Conservation (phyloP, 2,329 filamentous ascomycete species). For the Phyllosticta citriasiana region DNA sequence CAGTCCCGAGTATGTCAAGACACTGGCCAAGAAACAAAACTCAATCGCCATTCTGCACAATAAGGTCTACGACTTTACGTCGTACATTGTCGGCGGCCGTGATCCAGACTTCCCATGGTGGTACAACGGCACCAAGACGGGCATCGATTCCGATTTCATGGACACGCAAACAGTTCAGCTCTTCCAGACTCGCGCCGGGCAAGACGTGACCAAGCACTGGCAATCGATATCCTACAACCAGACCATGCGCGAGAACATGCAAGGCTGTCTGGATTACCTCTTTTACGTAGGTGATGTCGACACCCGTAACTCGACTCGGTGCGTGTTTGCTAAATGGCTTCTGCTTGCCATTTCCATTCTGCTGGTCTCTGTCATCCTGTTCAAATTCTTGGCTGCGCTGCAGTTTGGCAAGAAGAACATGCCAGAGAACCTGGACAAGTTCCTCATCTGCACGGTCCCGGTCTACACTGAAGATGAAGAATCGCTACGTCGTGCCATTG, state of each 20-base stretch:
- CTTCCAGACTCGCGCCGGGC: slow-evolving; percentile 65
- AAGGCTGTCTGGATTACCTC: slow-evolving; percentile 79
- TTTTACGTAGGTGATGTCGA: slow-evolving; percentile 92
- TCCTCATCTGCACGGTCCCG: slow-evolving; percentile 94
- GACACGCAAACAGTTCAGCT: slow-evolving; percentile 60
- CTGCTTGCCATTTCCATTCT: slow-evolving; percentile 75
- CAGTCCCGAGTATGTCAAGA: slow-evolving; percentile 64
- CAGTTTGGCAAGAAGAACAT: slow-evolving; percentile 88
- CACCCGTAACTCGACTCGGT: slow-evolving; percentile 75
- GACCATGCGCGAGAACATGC: slow-evolving; percentile 56
- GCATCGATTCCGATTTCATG: slow-evolving; percentile 65
- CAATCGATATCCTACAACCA: slow-evolving; percentile 53
- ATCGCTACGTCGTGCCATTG: slow-evolving; percentile 89
- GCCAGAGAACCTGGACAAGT: slow-evolving; percentile 95
- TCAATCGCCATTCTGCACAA: slow-evolving; percentile 69
- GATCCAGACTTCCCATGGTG: slow-evolving; percentile 26
- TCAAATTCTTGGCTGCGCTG: slow-evolving; percentile 94
- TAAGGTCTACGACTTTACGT: slow-evolving; percentile 81
- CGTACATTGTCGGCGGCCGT: slow-evolving; percentile 69
- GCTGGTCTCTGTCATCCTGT: slow-evolving; percentile 70
- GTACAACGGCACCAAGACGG: slow-evolving; percentile 6
- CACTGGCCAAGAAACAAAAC: slow-evolving; percentile 53
- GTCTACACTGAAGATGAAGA: slow-evolving; percentile 99
- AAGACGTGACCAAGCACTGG: slow-evolving; percentile 79
- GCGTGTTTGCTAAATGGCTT: slow-evolving; percentile 82